A percentile compares a stretch with the other conserved stretches of the same genome.
These are phyloP conservation scores for Filobasidium wieringae DNA, from an alignment of 768 basidiomycete species.

Conservation along the genomic window DNA sequence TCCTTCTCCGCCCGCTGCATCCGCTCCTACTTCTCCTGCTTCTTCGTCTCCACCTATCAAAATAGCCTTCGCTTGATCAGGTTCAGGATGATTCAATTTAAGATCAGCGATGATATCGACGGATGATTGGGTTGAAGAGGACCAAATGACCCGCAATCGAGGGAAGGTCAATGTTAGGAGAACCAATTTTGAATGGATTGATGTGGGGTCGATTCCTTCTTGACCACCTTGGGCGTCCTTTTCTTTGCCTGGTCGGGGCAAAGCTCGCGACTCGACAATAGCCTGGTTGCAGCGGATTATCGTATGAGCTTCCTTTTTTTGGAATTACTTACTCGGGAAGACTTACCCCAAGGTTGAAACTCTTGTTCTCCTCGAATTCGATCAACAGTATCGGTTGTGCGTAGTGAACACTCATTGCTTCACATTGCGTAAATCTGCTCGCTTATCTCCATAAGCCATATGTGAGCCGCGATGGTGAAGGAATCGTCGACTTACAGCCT, in stretches of 20 bases:
- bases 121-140: slow-evolving; percentile 84
- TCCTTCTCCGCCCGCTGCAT: slow-evolving; percentile 9
- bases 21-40: slow-evolving; percentile 8
- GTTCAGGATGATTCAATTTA: slow-evolving; percentile 66
- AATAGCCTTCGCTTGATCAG: slow-evolving; percentile 64
- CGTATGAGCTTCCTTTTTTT: not conserved
- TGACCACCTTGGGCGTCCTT: slow-evolving; percentile 19
- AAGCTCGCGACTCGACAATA: slow-evolving; percentile 21
- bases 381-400: slow-evolving; percentile 85
- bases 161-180: slow-evolving; percentile 83
- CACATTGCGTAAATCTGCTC: slow-evolving; percentile 85
- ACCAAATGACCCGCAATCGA: slow-evolving; percentile 88
- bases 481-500: slow-evolving; percentile 84
- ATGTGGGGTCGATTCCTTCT: slow-evolving; percentile 44
- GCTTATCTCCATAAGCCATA: no score
- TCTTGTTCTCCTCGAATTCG: slow-evolving; percentile 95
- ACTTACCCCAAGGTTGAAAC: slow-evolving; percentile 72
- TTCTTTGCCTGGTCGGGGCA: slow-evolving; percentile 18
- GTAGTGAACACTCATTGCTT: slow-evolving; percentile 91
- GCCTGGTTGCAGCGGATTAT: slow-evolving; percentile 33
- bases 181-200: slow-evolving; percentile 83
- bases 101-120: slow-evolving; percentile 87
- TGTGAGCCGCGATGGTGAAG: not conserved
- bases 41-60: slow-evolving; percentile 70
- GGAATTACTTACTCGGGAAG: not conserved